Conservation (phyloP, 495 filamentous ascomycete species). For the Podospora comata region DNA sequence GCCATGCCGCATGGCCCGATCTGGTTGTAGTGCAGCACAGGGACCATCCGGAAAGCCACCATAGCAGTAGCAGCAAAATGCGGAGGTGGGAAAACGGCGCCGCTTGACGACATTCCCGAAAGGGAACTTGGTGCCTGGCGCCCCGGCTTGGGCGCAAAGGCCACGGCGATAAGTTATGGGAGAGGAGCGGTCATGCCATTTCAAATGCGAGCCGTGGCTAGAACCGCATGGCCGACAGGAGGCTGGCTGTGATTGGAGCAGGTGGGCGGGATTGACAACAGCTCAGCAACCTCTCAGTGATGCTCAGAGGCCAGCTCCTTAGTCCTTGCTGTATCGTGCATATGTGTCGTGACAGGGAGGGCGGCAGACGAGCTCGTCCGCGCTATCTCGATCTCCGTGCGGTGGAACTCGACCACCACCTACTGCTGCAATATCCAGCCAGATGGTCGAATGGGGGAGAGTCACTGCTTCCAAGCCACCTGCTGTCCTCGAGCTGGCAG, state of each 20-base stretch:
- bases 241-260: slow-evolving; percentile 27
- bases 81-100: slow-evolving; percentile 35
- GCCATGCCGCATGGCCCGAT: slow-evolving; percentile 25
- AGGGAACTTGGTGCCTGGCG: slow-evolving; percentile 19
- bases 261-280: slow-evolving; percentile 13
- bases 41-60: slow-evolving; percentile 14
- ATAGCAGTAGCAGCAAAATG: slow-evolving; percentile 21
- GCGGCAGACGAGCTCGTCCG: slow-evolving; percentile 15
- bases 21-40: slow-evolving; percentile 27
- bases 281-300: slow-evolving; percentile 18
- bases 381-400: slow-evolving; percentile 18
- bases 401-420: background rate
- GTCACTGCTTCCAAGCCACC: too few species aligned
- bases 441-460: background rate
- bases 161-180: slow-evolving; percentile 14
- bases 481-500: background rate
- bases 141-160: slow-evolving; percentile 12
- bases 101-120: slow-evolving; percentile 37
- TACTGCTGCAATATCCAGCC: background rate
- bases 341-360: slow-evolving; percentile 20
- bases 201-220: slow-evolving; percentile 19
- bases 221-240: slow-evolving; percentile 20
- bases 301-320: slow-evolving; percentile 5
- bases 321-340: slow-evolving; percentile 9
- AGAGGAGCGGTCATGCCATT: slow-evolving; percentile 21